Evolutionary conservation across 768 basidiomycete species (phyloP), one percentile per base, ranked within the genome.

Genomic region (Lactifluus rugatus): DNA sequence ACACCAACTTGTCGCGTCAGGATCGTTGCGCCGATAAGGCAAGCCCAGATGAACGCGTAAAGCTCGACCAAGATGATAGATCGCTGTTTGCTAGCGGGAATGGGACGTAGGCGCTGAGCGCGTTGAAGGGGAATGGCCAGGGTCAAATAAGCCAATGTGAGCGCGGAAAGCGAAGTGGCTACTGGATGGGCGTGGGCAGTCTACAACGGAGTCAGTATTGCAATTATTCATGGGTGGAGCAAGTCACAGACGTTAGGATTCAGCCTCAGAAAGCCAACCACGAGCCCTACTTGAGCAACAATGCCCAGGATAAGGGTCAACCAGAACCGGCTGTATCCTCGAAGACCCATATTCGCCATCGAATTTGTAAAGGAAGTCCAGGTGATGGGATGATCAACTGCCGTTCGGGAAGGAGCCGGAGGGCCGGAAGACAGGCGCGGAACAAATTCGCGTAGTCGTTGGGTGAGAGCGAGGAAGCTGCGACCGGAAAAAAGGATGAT

Each of bases 281-380:
- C 72, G 7, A 88, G 70, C 2, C 74, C 72, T 2, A 68, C 72
- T 61, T 86, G 80, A 2, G 78, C 62, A 7, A 69, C 76, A 3
- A 76, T 62, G 2, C 75, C 72, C 11, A 82, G 62, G 9, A 75
- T 47, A 37, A 87, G 63, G 1, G 82, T 76, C 0, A 83, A 62
- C 81, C 85, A 88, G 65, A 89, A 84, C 56, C 81, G 80, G 23
- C 74, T 71, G 71, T 81, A 82, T 44, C 70, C 73, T 73, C 63
- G 45, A 21, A 60, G 60, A 41, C 57, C 56, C 31, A 64, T 34
- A 14, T 23, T 6, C 57, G 31, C 32, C 57, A 61, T 56, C 11
- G 21, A 2, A 17, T 21, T 13, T 9, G 54, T 31, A 10, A 34
- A 31, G 25, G 21, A 23, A 48, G 49, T 37, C 31, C 57, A 54